Evolutionary conservation across 1,284 basidiomycete species (phyloP), one percentile per base, ranked within the genome.

Genomic region (Peniophora sp.): DNA sequence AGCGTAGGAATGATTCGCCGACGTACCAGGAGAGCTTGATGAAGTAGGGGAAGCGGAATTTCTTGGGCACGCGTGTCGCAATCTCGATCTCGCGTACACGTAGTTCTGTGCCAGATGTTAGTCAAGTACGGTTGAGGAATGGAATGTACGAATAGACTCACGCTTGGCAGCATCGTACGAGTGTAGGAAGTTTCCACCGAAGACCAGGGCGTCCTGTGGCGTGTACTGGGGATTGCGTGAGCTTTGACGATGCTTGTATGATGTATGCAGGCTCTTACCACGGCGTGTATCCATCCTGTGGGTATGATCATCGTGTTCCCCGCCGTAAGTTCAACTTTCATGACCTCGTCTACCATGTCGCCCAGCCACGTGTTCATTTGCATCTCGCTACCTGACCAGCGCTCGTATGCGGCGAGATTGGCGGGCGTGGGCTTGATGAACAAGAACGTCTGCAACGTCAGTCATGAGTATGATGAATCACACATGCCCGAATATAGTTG

Each of bases 271-370:
- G 20, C 5, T 76, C 86, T 64, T 63, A 92, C 91, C 34, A 99
- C 96, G 17, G 93, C 92, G 64, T 99, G 96, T 55, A 98, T 97
- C 88, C 96, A 98, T 0, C 96, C 96, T 0, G 92, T 86, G 1
- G 94, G 94, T 49, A 97, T 96, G 52, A 97, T 89, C 92, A 97
- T 95, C 0, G 94, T 97, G 60, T 95, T 94, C 1, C 94, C 94
- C n/a, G 78, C 74, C 10, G 70, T 68, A 52, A 97, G 69, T 47
- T 87, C 85, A 9, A 96, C 87, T 62, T 89, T 93, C 60, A 83
- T 81, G 3, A 98, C 92, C 56, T 89, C 84, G 57, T 96, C 92
- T 12, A 85, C 86, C 73, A 89, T 73, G 58, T 97, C 92, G 5
- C 95, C 95, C 8, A 98, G 74, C 95, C 96, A 98, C 15, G 84